Evolutionary conservation across 495 filamentous ascomycete species (phyloP), one percentile per base, ranked within the genome.

Genomic region (Evansstolkia leycettana): DNA sequence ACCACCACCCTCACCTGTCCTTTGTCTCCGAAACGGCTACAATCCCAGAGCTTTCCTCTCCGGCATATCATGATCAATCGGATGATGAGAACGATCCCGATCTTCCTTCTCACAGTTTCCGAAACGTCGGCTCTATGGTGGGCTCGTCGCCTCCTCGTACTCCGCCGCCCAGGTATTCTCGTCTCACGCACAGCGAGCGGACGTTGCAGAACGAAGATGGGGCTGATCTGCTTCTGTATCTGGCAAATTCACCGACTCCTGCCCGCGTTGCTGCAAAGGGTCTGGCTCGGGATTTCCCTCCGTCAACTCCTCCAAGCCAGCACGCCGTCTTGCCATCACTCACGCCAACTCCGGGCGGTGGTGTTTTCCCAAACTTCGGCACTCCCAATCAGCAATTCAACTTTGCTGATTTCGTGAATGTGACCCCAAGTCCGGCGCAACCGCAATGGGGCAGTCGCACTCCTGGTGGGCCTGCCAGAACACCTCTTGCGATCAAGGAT

Each of bases 401-500:
- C 61, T 94, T 95, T 60, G 77, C 86, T 6, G 92, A 96, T 52
- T 99, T 93, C 52, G 80, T 96, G 40, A 94, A 99, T 51, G 84
- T 95, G 57, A 93, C 90, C 10, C 90, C 92, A 4, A 90, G 83
- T 45, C 92, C 90, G 2, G 90, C 87, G 8, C 90, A 94, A 57
- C 84, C 76, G 38, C 69, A 76, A 3, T 94, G 76, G 68, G 78
- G 78, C 33, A 61, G 57, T 37, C 70, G 72, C n/a, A 73, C 75
- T 31, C 60, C 65, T 40, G 63, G 59, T 42, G 70, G 55, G 38
- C 62, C 52, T 41, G 46, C 53, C 65, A 80, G 72, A 63, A 75
- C 90, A 37, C 65, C 75, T 49, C 58, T 72, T 0, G 58, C 65
- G 23, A 52, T 67, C 42, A 67, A 64, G 41, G 73, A 74, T 33